phyloP scores from a whole-genome alignment of 2,329 filamentous ascomycete species.

The Beauveria australis region DNA sequence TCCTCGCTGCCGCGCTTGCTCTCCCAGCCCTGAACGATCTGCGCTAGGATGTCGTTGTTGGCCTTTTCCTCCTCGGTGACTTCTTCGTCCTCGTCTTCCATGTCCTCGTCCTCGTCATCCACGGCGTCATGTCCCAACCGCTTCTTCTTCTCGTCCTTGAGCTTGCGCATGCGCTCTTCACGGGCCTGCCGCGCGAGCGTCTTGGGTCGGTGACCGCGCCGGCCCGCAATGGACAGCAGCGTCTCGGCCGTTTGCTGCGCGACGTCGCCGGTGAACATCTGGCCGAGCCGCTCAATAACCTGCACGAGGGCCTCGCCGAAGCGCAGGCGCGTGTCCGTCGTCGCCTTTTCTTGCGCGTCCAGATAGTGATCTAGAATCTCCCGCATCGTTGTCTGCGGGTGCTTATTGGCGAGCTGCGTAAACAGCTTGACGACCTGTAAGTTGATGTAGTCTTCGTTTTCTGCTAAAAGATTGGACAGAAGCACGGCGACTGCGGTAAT shows the following conservation, averaged over 20 bases:
- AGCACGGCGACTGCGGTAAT: slow-evolving; percentile 57
- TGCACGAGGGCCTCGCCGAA: slow-evolving; percentile 61
- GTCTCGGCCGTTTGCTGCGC: slow-evolving; percentile 47
- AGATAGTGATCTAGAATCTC: slow-evolving; percentile 62
- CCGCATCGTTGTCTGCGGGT: slow-evolving; percentile 52
- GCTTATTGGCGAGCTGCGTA: slow-evolving; percentile 50
- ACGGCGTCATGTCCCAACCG: slow-evolving; percentile 19
- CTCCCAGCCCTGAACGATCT: slow-evolving; percentile 61
- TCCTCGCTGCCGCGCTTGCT: slow-evolving; percentile 59
- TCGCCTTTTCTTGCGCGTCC: slow-evolving; percentile 49
- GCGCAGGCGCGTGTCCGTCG: slow-evolving; percentile 56
- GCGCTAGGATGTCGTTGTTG: slow-evolving; percentile 42
- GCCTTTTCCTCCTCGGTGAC: slow-evolving; percentile 35
- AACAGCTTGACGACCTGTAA: slow-evolving; percentile 59
- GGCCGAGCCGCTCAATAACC: slow-evolving; percentile 52
- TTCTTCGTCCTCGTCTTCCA: slow-evolving; percentile 35
- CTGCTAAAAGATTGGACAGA: slow-evolving; percentile 54
- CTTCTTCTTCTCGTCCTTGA: slow-evolving; percentile 31
- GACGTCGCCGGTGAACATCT: slow-evolving; percentile 45
- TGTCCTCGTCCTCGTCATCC: slow-evolving; percentile 36
- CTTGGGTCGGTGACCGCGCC: slow-evolving; percentile 52
- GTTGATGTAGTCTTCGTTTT: slow-evolving; percentile 65
- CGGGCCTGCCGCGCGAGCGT: slow-evolving; percentile 48
- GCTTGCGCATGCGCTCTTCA: slow-evolving; percentile 38
- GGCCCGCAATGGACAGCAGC: slow-evolving; percentile 55